Evolutionary conservation across 495 filamentous ascomycete species (phyloP), one percentile per base, ranked within the genome.

Genomic region (Peziza echinospora): DNA sequence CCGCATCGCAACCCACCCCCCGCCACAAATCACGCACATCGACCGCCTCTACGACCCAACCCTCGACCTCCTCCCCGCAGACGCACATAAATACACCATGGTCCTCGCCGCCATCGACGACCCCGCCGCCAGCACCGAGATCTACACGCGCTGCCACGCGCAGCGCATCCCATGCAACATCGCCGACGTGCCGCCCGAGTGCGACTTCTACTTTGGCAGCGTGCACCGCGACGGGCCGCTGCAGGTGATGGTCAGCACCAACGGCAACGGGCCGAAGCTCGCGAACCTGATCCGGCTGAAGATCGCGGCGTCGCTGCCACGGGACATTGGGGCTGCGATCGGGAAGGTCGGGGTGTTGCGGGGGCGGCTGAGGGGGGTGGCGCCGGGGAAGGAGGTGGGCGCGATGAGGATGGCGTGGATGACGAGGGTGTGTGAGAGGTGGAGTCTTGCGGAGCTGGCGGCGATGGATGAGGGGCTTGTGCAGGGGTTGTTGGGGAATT

Each of bases 211-310:
- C 63, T 97, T 97, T 62, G 89, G 89, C 41, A 85, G 79, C 62
- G 75, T 94, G 24, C 81, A 97, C 65, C 75, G 89, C 21, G 91
- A 96, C 62, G 89, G 89, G 0, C 91, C 89, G 8, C 62, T 97
- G 50, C 89, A 97, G 68, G 74, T 97, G 51, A 97, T 97, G 89
- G 85, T 97, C 43, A 85, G 79, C 61, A 97, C 89, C 9, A 96
- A 96, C 60, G 89, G 89, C 6, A 96, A 94, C 59, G 89, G 89
- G 0, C 89, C 89, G 1, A 79, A 87, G 64, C 61, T 96, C 47
- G 89, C 89, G 10, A 87, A 79, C 50, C 76, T 87, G 46, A 77
- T 97, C 28, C 65, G 91, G 43, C 72, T 78, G 62, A 73, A 80
- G 59, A 93, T 97, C 51, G 87, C 82, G 11, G 70, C 65, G 21